Conservation (phyloP, 257 asterid species). For the Nicotiana attenuata region DNA sequence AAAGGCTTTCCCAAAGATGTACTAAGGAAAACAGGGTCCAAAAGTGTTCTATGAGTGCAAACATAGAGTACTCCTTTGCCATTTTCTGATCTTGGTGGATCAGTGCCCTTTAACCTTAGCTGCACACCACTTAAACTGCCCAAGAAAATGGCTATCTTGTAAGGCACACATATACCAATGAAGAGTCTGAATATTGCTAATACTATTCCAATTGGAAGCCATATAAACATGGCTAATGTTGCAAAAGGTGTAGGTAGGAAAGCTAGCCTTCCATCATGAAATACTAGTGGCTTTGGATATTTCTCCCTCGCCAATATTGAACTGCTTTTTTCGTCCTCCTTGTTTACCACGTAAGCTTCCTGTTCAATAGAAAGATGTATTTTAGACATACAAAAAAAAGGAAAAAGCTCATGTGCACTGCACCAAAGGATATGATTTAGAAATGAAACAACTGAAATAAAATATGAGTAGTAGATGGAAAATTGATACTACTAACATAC, state of each 20-base stretch:
- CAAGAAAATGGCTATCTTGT: conserved; percentile 32
- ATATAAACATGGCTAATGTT: conserved; percentile 58
- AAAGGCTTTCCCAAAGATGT: conserved; percentile 39
- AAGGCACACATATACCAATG: conserved; percentile 54
- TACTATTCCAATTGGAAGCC: conserved; percentile 70
- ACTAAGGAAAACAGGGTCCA: conserved; percentile 81
- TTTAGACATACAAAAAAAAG: neutral
- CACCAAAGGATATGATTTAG: accelerated
- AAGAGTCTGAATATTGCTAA: conserved; percentile 50
- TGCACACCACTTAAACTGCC: conserved; percentile 44
- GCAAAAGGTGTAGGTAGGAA: conserved; percentile 79
- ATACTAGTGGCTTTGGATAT: conserved; percentile 79
- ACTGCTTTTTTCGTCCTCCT: conserved; percentile 39
- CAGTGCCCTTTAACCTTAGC: conserved; percentile 32
- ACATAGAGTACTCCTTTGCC: conserved; percentile 65
- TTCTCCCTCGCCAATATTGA: conserved; percentile 44
- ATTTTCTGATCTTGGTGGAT: conserved; percentile 18
- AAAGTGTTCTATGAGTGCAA: conserved; percentile 75
- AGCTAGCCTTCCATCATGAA: conserved; percentile 89
- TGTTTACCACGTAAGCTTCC: conserved; percentile 67
- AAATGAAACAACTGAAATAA: no score
- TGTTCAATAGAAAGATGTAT: conserved; percentile 12
- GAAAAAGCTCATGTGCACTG: no score
- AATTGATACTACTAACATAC: conserved; percentile 22
- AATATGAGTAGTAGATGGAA: no score